A percentile compares a stretch with the other conserved stretches of the same genome.
These are phyloP conservation scores for Thermomyces lanuginosus DNA, from an alignment of 2,329 filamentous ascomycete species.

Conservation along the genomic window DNA sequence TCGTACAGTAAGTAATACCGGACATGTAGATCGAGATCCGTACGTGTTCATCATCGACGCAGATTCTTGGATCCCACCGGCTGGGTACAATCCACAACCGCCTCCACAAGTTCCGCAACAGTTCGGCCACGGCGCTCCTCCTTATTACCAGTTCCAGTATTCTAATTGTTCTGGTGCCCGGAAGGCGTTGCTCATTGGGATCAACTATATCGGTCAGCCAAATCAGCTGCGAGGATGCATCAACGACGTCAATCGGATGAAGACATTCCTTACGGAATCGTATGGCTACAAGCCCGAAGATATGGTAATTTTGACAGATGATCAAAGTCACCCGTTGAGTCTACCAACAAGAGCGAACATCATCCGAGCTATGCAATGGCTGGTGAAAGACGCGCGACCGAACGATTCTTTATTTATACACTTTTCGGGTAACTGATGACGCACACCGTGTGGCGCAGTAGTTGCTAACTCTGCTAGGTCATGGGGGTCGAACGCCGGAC, in stretches of 20 bases:
- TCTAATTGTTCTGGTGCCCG: constrained; percentile 75
- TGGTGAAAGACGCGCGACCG: constrained; percentile 82
- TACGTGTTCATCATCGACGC: constrained; percentile 30
- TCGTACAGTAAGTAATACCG: no score
- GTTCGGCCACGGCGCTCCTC: constrained; percentile 67
- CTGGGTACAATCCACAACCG: constrained; percentile 41
- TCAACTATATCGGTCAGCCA: constrained; percentile 88
- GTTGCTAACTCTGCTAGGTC: no score
- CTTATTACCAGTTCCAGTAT: constrained; percentile 75
- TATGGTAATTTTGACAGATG: constrained; percentile 92
- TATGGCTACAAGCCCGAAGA: constrained; percentile 89
- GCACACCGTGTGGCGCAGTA: no score
- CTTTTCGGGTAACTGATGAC: constrained; percentile 56
- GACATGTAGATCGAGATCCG: no score
- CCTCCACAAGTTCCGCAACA: constrained; percentile 43
- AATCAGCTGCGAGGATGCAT: constrained; percentile 84
- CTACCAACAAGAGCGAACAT: constrained; percentile 93
- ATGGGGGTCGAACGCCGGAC: constrained; percentile 60
- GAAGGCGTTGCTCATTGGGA: constrained; percentile 81
- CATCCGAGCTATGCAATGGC: constrained; percentile 88
- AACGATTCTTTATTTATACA: constrained; percentile 96
- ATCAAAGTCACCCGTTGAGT: constrained; percentile 94
- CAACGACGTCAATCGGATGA: constrained; percentile 97
- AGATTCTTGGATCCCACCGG: constrained; percentile 42
- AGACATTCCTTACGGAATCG: constrained; percentile 63